Evolutionary conservation across 306 rosid genomes (phyloP).

Genomic region (Pyrus pyrifolia): DNA sequence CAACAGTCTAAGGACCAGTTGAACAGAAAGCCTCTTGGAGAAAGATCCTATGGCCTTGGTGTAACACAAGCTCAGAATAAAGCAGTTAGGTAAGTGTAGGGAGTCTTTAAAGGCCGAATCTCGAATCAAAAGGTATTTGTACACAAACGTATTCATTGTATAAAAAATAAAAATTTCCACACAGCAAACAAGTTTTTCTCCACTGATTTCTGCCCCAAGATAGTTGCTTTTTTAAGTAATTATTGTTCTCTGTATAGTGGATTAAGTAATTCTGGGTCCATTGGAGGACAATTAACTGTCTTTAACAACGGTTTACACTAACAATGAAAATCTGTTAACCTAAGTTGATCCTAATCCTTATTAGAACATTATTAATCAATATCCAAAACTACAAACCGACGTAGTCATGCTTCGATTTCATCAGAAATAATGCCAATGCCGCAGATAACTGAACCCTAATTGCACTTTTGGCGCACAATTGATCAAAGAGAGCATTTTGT

Average conservation of each 20-base stretch:
- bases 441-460: not conserved
- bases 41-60: not conserved
- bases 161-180: not conserved
- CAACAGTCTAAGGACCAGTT: not conserved
- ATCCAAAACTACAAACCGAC: not conserved
- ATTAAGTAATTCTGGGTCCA: not conserved
- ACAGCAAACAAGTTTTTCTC: not conserved
- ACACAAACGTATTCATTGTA: not conserved
- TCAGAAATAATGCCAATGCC: not conserved
- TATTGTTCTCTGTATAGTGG: not conserved
- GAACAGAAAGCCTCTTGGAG: not conserved
- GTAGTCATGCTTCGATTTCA: not conserved
- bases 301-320: not conserved
- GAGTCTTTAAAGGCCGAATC: not conserved
- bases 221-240: not conserved
- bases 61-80: not conserved
- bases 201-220: not conserved
- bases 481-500: not conserved
- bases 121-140: not conserved
- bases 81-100: not conserved
- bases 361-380: not conserved
- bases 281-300: not conserved
- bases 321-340: not conserved
- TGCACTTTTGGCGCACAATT: not conserved
- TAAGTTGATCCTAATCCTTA: not conserved